A percentile compares a stretch with the other conserved stretches of the same genome.
Evolutionary conservation across 345 rosid genomes (phyloP).

Genomic region (Gossypium thurberi): DNA sequence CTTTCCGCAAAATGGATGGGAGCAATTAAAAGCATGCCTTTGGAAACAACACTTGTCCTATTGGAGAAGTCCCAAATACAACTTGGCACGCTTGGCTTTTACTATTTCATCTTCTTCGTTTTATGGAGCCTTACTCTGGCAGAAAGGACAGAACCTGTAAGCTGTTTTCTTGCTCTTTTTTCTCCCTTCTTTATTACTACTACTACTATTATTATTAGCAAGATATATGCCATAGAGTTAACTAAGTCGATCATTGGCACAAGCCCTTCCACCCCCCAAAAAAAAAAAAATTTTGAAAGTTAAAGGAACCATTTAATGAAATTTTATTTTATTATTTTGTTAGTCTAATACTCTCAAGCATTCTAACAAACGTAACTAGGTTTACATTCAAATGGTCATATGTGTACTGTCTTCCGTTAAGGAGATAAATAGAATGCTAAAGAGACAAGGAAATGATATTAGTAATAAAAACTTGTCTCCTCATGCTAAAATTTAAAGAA

Average conservation of each 20-base stretch:
- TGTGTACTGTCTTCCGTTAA: too few species aligned
- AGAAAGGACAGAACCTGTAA: constrained; percentile 22
- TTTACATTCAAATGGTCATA: too few species aligned
- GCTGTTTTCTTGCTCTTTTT: not conserved
- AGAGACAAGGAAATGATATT: too few species aligned
- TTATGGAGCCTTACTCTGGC: not conserved
- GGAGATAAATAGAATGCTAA: too few species aligned
- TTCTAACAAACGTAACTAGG: too few species aligned
- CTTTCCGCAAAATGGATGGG: constrained; percentile 1
- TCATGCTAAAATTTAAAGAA: too few species aligned
- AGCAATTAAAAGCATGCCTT: not conserved
- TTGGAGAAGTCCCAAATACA: constrained; percentile 2
- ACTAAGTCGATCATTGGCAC: not conserved
- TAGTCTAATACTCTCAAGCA: too few species aligned
- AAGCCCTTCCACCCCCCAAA: not conserved
- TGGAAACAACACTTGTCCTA: constrained; percentile 4
- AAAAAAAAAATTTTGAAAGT: too few species aligned
- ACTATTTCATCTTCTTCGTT: not conserved
- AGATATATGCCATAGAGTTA: not conserved
- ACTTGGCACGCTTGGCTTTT: not conserved
- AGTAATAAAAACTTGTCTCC: too few species aligned
- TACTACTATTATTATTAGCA: not conserved
- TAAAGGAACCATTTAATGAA: not conserved
- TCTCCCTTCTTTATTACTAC: not conserved
- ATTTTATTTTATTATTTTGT: too few species aligned